A percentile compares a stretch with the other conserved stretches of the same genome.
Conservation (phyloP, 768 basidiomycete genomes). For the Thelephora aurantiotincta region DNA sequence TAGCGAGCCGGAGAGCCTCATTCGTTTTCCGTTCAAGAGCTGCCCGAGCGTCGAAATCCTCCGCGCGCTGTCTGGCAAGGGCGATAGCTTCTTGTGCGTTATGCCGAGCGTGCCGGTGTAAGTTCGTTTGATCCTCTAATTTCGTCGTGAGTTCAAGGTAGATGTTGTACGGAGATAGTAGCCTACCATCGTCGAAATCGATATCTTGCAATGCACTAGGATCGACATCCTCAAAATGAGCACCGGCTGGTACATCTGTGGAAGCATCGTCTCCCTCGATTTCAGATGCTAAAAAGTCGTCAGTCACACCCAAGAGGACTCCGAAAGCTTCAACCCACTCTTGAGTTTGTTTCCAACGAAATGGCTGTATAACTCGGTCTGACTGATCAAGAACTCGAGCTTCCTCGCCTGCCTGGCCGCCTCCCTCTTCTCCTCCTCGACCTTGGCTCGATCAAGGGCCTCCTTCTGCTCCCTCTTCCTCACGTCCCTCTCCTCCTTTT, state of each 20-base stretch:
- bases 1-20: conserved; percentile 58
- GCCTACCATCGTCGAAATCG: conserved; percentile 82
- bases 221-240: conserved; percentile 42
- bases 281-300: conserved; percentile 43
- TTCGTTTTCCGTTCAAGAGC: conserved; percentile 71
- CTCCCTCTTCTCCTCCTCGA: conserved; percentile 90
- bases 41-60: conserved; percentile 76
- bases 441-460: conserved; percentile 71
- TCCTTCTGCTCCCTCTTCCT: conserved; percentile 93
- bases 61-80: conserved; percentile 64
- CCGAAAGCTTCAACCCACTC: conserved; percentile 33
- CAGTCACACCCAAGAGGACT: conserved; percentile 5
- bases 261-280: conserved; percentile 45
- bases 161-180: neutral
- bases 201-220: conserved; percentile 48
- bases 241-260: conserved; percentile 37
- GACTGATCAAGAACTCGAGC: conserved; percentile 95
- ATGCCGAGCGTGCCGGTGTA: conserved; percentile 69
- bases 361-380: conserved; percentile 97
- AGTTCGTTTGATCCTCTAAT: conserved; percentile 76
- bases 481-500: conserved; percentile 88
- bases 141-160: conserved; percentile 1
- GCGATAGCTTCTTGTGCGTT: conserved; percentile 85
- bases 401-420: conserved; percentile 89
- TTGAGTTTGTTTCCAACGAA: conserved; percentile 96